Percentiles rank a stretch among this genome's conserved stretches.
phyloP scores from a whole-genome alignment of 805 yeast species.

The Sporopachydermia quercuum region DNA sequence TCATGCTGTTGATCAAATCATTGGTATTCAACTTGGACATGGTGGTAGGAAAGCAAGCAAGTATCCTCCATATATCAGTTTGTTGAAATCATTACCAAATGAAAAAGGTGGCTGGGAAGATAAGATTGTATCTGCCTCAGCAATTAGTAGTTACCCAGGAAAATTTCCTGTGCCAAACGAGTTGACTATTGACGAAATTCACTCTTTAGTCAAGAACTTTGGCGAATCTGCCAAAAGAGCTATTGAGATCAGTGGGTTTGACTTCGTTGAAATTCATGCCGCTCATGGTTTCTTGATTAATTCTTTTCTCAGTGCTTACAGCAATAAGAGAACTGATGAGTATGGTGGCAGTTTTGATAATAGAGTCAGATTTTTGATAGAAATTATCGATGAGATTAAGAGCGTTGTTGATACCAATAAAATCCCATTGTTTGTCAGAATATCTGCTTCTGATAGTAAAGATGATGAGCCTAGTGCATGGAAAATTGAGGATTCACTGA shows the following conservation, averaged over 20 bases:
- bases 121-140: slow-evolving; percentile 21
- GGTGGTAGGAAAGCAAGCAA: slow-evolving; percentile 36
- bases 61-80: not conserved
- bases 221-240: slow-evolving; percentile 35
- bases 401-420: slow-evolving; percentile 24
- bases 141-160: not conserved
- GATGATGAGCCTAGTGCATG: slow-evolving; percentile 23
- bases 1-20: slow-evolving; percentile 13
- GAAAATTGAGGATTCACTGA: slow-evolving; percentile 26
- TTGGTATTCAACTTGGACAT: slow-evolving; percentile 42
- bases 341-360: slow-evolving; percentile 53
- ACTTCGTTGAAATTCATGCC: slow-evolving; percentile 50
- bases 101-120: slow-evolving; percentile 12
- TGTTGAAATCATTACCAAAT: not conserved
- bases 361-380: slow-evolving; percentile 33
- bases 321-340: slow-evolving; percentile 42
- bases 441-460: slow-evolving; percentile 22
- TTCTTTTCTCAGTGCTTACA: slow-evolving; percentile 29
- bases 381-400: slow-evolving; percentile 26
- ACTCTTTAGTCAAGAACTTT: slow-evolving; percentile 25
- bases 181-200: slow-evolving; percentile 27
- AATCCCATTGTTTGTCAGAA: slow-evolving; percentile 32
- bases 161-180: slow-evolving; percentile 24
- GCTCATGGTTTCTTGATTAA: slow-evolving; percentile 49
- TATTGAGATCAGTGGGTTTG: slow-evolving; percentile 34